Conservation (phyloP, 2,329 filamentous ascomycete species). For the Fusarium nanum region DNA sequence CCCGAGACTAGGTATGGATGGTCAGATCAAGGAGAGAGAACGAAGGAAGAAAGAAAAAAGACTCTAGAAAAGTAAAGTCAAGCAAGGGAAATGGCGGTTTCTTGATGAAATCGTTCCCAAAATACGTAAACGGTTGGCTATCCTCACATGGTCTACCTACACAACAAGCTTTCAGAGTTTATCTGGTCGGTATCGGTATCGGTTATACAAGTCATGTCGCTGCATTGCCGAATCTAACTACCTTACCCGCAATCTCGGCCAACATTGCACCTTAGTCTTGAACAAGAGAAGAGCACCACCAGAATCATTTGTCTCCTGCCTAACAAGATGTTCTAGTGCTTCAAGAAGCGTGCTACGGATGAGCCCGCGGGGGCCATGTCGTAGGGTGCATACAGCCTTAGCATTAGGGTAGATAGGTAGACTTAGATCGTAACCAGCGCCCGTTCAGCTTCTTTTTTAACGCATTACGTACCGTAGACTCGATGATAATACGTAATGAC, state of each 20-base stretch:
- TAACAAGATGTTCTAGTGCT: not conserved
- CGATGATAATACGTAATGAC: not conserved
- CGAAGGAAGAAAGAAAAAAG: not conserved
- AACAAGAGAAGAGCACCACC: not conserved
- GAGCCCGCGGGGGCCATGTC: not conserved
- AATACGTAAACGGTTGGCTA: not conserved
- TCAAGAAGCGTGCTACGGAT: not conserved
- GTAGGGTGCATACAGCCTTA: slow-evolving; percentile 1
- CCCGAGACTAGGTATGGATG: slow-evolving; percentile 19
- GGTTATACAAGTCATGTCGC: slow-evolving; percentile 13
- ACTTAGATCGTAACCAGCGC: not conserved
- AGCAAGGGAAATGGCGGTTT: not conserved
- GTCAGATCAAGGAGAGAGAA: not conserved
- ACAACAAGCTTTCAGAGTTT: not conserved
- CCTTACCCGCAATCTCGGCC: slow-evolving; percentile 10
- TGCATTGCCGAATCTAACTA: slow-evolving; percentile 1
- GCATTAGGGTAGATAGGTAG: not conserved
- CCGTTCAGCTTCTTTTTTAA: not conserved
- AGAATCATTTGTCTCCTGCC: not conserved
- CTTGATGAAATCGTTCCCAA: not conserved
- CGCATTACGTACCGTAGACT: not conserved
- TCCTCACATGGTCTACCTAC: not conserved
- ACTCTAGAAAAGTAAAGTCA: slow-evolving; percentile 2
- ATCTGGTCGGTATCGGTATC: not conserved
- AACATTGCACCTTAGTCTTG: slow-evolving; percentile 4